Base-by-base conservation (phyloP, 2,329 filamentous ascomycete species). In the Calonectria pseudoturangicola region DNA sequence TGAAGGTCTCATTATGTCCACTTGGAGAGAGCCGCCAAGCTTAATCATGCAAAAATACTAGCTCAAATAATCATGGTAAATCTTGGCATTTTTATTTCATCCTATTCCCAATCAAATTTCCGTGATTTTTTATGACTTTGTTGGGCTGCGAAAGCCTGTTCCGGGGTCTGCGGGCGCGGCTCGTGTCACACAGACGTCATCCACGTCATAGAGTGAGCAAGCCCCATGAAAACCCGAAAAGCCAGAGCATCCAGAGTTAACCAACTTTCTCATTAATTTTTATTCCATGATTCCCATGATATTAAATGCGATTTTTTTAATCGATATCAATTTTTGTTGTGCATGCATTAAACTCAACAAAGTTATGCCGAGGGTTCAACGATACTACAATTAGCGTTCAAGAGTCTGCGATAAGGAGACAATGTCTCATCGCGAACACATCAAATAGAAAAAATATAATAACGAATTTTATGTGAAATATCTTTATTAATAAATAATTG, bases 111-210 rank as follows among this genome's bases (percentile, higher is more conserved):
- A 64, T 33, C 2, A 48, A 33, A 1, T n/a, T 64, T 27, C n/a
- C 9, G 16, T n/a, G 47, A 45, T 60, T 60, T 9, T 16, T 9
- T 27, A 28, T 36, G 2, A 21, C n/a, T 18, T 27, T 4, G 25
- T n/a, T 25, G 25, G 15, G 3, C 16, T 16, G 36, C 21, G 6
- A 58, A 41, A 27, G 21, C 36, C 33, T 41, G 54, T 13, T 27
- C 4, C 4, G 33, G 8, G 13, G 6, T 4, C 36, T 27, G 21
- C n/a, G 54, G 54, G 66, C 43, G 47, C 16, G 21, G n/a, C 33
- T 30, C 21, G 33, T 54, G 51, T 68, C 50, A 60, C 39, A 36
- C 18, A 28, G 21, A 58, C 64, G 64, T 66, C 64, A 66, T 66
- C 27, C 21, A 56, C 64, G 64, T 66, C 64, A 66, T 51, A 48